These are phyloP conservation scores for Boletus patriciae DNA, from an alignment of 768 basidiomycete genomes.

Conservation along the genomic window DNA sequence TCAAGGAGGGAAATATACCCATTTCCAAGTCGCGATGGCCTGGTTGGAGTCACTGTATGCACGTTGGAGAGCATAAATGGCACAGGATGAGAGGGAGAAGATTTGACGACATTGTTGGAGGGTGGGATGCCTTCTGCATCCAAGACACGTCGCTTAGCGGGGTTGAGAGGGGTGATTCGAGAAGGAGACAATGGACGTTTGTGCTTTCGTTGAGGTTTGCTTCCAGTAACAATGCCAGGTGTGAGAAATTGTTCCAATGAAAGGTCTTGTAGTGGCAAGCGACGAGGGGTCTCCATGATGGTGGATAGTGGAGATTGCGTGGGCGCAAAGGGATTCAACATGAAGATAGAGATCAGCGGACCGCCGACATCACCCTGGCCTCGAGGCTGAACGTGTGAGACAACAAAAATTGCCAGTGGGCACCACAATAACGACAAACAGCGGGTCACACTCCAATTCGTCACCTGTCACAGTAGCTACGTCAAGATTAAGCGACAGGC, in stretches of 20 bases:
- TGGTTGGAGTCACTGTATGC: constrained; percentile 30
- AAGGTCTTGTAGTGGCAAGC: constrained; percentile 58
- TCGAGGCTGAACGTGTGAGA: constrained; percentile 17
- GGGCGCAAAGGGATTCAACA: not conserved
- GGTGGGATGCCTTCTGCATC: constrained; percentile 50
- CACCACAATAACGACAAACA: constrained; percentile 28
- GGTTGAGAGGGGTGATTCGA: constrained; percentile 49
- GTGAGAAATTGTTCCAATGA: constrained; percentile 57
- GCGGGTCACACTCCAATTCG: not conserved
- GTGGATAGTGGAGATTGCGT: constrained; percentile 8
- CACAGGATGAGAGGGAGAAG: constrained; percentile 15
- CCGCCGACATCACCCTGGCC: constrained; percentile 27
- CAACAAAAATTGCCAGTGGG: constrained; percentile 16
- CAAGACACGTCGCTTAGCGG: constrained; percentile 69
- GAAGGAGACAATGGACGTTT: constrained; percentile 68
- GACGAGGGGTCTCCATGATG: constrained; percentile 32
- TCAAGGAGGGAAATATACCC: constrained; percentile 28
- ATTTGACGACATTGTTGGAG: constrained; percentile 24
- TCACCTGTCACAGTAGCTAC: constrained; percentile 11
- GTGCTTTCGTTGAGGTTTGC: constrained; percentile 35
- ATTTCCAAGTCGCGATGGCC: constrained; percentile 34
- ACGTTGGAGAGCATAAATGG: constrained; percentile 33
- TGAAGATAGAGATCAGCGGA: constrained; percentile 25
- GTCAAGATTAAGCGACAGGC: constrained; percentile 32
- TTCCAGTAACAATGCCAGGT: constrained; percentile 24